Conservation (phyloP, 2,329 filamentous ascomycete genomes). For the Trichoderma sp. region DNA sequence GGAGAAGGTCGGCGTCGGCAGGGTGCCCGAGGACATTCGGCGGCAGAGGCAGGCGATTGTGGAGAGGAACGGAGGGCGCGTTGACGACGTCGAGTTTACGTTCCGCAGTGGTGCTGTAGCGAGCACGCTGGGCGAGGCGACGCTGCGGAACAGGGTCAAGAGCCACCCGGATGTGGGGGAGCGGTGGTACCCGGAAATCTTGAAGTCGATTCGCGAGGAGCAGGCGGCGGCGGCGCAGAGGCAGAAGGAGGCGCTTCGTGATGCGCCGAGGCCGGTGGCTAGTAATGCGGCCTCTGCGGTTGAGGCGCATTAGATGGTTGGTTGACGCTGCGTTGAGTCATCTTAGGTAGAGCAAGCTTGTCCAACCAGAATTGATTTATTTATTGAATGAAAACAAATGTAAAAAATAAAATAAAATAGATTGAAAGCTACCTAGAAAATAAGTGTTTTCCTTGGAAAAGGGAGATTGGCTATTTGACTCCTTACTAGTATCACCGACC, state of each 20-base stretch:
- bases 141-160: constrained; percentile 81
- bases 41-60: constrained; percentile 64
- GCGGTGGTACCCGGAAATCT: constrained; percentile 73
- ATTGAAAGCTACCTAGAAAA: not conserved
- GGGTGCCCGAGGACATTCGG: constrained; percentile 64
- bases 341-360: not conserved
- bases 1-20: constrained; percentile 60
- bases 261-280: constrained; percentile 7
- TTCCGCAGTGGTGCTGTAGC: constrained; percentile 71
- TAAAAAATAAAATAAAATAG: not conserved
- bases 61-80: constrained; percentile 57
- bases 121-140: constrained; percentile 77
- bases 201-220: constrained; percentile 61
- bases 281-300: constrained; percentile 35
- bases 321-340: not conserved
- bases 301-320: constrained; percentile 38
- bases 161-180: constrained; percentile 87
- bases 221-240: constrained; percentile 49
- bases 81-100: constrained; percentile 85
- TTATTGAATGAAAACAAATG: not conserved
- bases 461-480: not conserved
- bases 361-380: not conserved
- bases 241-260: constrained; percentile 35
- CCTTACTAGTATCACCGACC: not conserved
- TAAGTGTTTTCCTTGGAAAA: not conserved